Base-by-base conservation (phyloP, 495 filamentous ascomycete genomes). In the Penicillium verhagenii region DNA sequence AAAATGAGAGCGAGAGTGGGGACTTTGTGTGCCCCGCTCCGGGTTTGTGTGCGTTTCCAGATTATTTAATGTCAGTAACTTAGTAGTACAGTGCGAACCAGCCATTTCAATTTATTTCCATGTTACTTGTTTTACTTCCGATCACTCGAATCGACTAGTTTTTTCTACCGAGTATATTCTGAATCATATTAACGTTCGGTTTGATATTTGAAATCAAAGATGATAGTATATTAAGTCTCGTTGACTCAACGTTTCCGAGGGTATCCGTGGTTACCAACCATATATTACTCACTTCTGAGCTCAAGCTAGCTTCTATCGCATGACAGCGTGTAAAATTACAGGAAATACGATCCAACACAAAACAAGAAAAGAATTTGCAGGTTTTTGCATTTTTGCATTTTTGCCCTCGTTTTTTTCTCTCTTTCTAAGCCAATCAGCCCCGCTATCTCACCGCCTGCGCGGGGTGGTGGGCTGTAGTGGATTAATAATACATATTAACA, bases 1-100 rank as follows among this genome's bases (percentile, higher is more conserved):
- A 68, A 64, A 65, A 61, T 60, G 55, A 64, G 60, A 65, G 67
- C 60, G 71, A 69, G 61, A 65, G 71, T 70, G 71, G 68, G 60
- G 64, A 66, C 57, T 50, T 54, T 53, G 58, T 44, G 52, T 61
- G 58, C 61, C 61, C 60, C 60, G 60, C 61, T 46, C 46, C 25
- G 53, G 45, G 53, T 61, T 59, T 63, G 52, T 68, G 63, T 68
- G 62, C 63, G 62, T 62, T 62, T 44, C 25, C 33, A 35, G 33
- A 35, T 35, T 21, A 16, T 40, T 40, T 42, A 20, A 19, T 42
- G 23, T 14, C 21, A 43, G 18, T 43, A 9, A 9, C 18, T n/a
- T n/a, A 43, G 18, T 43, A 24, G 20, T 43, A 43, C 14, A 40
- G 8, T 14, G n/a, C n/a, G n/a, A n/a, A 18, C 37, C 37, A 16